Conservation (phyloP, 2,329 filamentous ascomycete species). For the Penicillium sp. region DNA sequence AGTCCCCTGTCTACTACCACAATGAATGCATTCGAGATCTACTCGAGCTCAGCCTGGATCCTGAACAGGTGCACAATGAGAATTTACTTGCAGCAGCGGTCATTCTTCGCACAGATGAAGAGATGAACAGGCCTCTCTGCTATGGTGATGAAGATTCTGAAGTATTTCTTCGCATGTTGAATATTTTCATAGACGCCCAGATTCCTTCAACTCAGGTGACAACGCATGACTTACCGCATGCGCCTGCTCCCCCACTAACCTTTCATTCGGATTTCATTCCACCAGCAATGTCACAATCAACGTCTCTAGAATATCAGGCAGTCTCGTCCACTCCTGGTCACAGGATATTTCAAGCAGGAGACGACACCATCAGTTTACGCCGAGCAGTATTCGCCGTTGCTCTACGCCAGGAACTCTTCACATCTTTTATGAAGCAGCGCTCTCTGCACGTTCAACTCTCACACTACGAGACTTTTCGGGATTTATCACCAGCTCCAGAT, state of each 20-base stretch:
- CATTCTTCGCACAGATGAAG: not conserved
- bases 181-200: not conserved
- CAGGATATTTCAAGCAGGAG: not conserved
- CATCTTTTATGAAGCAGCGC: not conserved
- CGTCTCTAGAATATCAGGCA: not conserved
- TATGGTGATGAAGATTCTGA: not conserved
- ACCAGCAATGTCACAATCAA: not conserved
- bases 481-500: not conserved
- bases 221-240: not conserved
- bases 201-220: not conserved
- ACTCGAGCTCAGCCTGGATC: not conserved
- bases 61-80: not conserved
- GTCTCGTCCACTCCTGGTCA: not conserved
- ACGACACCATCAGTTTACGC: not conserved
- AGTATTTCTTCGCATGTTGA: not conserved
- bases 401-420: not conserved
- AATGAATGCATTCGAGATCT: constrained; percentile 3
- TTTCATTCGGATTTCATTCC: not conserved
- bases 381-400: not conserved
- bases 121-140: not conserved
- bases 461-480: not conserved
- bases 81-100: not conserved
- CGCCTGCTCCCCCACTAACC: not conserved
- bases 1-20: not conserved
- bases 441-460: not conserved